Evolutionary conservation across 2,329 filamentous ascomycete species (phyloP).

Genomic region (Calonectria pseudoreteaudii): DNA sequence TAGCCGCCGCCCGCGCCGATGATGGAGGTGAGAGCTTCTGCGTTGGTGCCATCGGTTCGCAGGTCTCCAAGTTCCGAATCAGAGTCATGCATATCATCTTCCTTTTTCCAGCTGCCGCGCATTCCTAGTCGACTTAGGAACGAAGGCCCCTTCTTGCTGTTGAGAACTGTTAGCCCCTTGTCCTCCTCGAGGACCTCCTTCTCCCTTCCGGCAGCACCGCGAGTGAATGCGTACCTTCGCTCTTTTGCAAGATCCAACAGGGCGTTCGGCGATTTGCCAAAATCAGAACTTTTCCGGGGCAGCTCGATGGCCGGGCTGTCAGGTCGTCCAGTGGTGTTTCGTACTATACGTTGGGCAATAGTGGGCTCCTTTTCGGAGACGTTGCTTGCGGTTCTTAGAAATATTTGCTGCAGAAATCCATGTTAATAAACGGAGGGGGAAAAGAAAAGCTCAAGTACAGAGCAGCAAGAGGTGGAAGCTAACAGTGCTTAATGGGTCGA

Average conservation of each 20-base stretch:
- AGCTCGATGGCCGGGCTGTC: conserved; percentile 62
- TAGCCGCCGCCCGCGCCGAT: conserved; percentile 77
- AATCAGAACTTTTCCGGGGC: conserved; percentile 55
- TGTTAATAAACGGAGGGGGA: not conserved
- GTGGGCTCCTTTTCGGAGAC: conserved; percentile 50
- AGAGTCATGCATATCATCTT: conserved; percentile 68
- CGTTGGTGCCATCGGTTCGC: conserved; percentile 84
- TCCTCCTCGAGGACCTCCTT: not conserved
- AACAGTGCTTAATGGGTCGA: conserved; percentile 54
- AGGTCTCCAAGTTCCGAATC: conserved; percentile 77
- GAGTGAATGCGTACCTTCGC: conserved; percentile 70
- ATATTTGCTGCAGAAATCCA: conserved; percentile 50
- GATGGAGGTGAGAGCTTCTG: conserved; percentile 83
- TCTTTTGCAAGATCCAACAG: conserved; percentile 66
- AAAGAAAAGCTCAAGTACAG: not conserved
- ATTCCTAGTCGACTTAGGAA: conserved; percentile 88
- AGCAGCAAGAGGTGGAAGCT: conserved; percentile 24
- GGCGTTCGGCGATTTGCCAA: conserved; percentile 50
- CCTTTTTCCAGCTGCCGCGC: conserved; percentile 80
- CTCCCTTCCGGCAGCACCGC: not conserved
- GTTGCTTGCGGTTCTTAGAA: conserved; percentile 52
- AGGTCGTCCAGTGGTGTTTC: conserved; percentile 60
- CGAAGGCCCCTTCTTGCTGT: conserved; percentile 81
- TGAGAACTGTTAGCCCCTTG: conserved; percentile 22
- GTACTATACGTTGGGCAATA: conserved; percentile 64